Conservation (phyloP, 2,329 filamentous ascomycete species). For the Chaetothyriales sp. region DNA sequence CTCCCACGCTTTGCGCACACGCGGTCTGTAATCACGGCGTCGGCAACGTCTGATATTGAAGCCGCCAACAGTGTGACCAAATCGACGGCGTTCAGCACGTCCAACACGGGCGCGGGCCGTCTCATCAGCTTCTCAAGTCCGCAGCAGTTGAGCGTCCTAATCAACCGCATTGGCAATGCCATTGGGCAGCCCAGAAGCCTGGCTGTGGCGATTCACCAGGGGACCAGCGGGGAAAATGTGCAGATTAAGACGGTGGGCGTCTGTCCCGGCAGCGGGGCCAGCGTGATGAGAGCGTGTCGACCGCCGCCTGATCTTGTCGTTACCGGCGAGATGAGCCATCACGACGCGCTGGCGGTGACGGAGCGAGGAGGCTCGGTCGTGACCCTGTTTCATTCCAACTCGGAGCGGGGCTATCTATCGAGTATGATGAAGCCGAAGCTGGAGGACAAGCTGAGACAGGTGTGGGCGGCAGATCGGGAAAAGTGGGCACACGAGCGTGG, state of each 20-base stretch:
- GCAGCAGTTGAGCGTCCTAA: conserved; percentile 43
- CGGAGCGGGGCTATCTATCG: conserved; percentile 69
- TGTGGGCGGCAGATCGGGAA: conserved; percentile 38
- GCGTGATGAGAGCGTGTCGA: conserved; percentile 40
- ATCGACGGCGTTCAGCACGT: conserved; percentile 23
- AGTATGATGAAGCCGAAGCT: conserved; percentile 56
- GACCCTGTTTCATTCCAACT: conserved; percentile 84
- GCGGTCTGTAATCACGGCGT: conserved; percentile 41
- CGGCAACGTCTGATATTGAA: conserved; percentile 24
- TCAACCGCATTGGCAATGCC: conserved; percentile 46
- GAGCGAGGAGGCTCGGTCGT: conserved; percentile 74
- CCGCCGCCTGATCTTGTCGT: conserved; percentile 65
- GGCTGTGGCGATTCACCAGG: conserved; percentile 51
- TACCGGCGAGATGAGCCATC: conserved; percentile 86
- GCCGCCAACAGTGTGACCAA: conserved; percentile 16
- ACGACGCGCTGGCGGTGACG: conserved; percentile 74
- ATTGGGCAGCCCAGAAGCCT: conserved; percentile 56
- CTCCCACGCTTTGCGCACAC: conserved; percentile 30
- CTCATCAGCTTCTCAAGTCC: conserved; percentile 42
- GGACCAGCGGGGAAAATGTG: conserved; percentile 37
- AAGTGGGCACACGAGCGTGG: conserved; percentile 27
- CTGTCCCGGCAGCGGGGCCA: conserved; percentile 77
- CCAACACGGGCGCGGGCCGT: conserved; percentile 48
- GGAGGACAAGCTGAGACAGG: conserved; percentile 42
- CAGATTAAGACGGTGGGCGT: conserved; percentile 60